Evolutionary conservation across 208 protist species (phyloP).

Genomic region (Naegleria lovaniensis): DNA sequence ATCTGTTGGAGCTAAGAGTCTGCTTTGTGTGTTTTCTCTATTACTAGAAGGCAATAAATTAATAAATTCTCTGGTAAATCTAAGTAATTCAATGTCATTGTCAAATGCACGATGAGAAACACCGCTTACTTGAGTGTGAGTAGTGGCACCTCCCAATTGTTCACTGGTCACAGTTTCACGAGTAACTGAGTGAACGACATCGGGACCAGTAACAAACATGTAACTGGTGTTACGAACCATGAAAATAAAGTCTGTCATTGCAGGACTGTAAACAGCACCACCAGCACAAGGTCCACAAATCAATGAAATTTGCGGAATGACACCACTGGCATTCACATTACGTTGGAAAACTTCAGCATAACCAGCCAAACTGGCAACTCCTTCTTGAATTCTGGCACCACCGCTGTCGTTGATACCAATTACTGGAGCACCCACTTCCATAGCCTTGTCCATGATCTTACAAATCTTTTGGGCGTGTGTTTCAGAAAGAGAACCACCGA

Average conservation of each 20-base stretch:
- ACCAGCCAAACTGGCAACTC: slow-evolving; percentile 82
- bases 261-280: slow-evolving; percentile 70
- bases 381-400: slow-evolving; percentile 90
- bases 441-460: slow-evolving; percentile 90
- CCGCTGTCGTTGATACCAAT: slow-evolving; percentile 93
- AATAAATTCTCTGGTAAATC: slow-evolving; percentile 66
- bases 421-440: slow-evolving; percentile 81
- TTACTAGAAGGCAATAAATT: slow-evolving; percentile 79
- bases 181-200: slow-evolving; percentile 90
- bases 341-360: slow-evolving; percentile 89
- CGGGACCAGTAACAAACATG: slow-evolving; percentile 93
- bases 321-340: slow-evolving; percentile 83
- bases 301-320: slow-evolving; percentile 89
- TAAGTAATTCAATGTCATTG: slow-evolving; percentile 80
- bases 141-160: slow-evolving; percentile 78
- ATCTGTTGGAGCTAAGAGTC: slow-evolving; percentile 51
- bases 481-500: slow-evolving; percentile 83
- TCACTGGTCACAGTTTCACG: slow-evolving; percentile 76
- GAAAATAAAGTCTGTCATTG: slow-evolving; percentile 93
- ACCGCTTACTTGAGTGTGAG: slow-evolving; percentile 76
- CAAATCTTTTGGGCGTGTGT: slow-evolving; percentile 89
- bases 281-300: slow-evolving; percentile 92
- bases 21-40: slow-evolving; percentile 53
- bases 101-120: slow-evolving; percentile 74
- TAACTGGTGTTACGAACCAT: slow-evolving; percentile 92